Conservation (phyloP, 371 early-diverging fungal genomes). For the Gilbertella persicaria region DNA sequence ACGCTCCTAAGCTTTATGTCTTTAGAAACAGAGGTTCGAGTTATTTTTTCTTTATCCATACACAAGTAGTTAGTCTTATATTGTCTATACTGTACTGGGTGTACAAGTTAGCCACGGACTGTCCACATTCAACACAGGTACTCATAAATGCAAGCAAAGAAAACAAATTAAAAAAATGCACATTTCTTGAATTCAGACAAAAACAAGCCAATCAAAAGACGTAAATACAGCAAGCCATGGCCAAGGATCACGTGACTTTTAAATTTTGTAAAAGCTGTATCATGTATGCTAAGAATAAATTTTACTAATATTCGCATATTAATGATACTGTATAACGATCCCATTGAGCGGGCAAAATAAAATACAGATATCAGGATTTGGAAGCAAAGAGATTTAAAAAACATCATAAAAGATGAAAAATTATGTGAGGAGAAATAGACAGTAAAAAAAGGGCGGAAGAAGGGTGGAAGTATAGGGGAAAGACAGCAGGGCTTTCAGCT, state of each 20-base stretch:
- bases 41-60: constrained; percentile 25
- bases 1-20: constrained; percentile 42
- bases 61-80: constrained; percentile 88
- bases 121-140: constrained; percentile 88
- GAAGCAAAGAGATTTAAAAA: no score
- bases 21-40: not conserved
- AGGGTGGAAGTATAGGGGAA: no score
- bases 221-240: no score
- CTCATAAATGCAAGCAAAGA: constrained; percentile 43
- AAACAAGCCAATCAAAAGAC: no score
- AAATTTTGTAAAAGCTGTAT: no score
- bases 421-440: no score
- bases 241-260: no score
- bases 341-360: not conserved
- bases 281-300: no score
- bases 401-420: no score
- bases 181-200: no score
- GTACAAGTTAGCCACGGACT: constrained; percentile 73
- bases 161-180: constrained; percentile 3
- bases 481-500: no score
- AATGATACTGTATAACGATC: not conserved
- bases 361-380: not conserved
- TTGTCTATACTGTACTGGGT: constrained; percentile 90
- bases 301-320: not conserved
- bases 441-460: no score